Percentiles rank a stretch among this genome's conserved stretches.
phyloP scores from a whole-genome alignment of 495 filamentous ascomycete genomes.

The Talaromyces liani region DNA sequence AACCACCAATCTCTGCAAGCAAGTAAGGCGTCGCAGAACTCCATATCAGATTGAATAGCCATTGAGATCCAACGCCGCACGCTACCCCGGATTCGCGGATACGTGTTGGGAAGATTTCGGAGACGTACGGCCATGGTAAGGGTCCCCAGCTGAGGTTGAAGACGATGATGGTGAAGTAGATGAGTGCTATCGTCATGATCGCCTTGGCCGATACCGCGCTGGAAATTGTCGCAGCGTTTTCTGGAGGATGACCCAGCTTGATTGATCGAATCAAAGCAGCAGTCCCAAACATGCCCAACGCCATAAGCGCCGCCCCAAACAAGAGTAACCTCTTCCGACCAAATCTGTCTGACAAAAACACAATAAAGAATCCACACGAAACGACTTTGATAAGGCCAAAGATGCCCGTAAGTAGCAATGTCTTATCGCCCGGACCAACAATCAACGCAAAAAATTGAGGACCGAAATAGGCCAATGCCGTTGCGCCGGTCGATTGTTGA shows the following conservation, averaged over 20 bases:
- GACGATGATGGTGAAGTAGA: conserved; percentile 41
- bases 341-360: conserved; percentile 49
- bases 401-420: conserved; percentile 41
- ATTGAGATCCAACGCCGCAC: conserved; percentile 40
- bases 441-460: conserved; percentile 50
- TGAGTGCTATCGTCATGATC: conserved; percentile 38
- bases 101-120: conserved; percentile 43
- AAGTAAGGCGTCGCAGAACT: conserved; percentile 45
- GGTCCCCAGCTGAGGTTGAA: conserved; percentile 39
- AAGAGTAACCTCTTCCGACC: conserved; percentile 48
- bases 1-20: conserved; percentile 35
- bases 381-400: conserved; percentile 45
- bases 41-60: conserved; percentile 49
- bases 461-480: conserved; percentile 45
- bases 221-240: conserved; percentile 13
- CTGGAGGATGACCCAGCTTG: conserved; percentile 16
- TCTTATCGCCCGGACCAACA: conserved; percentile 32
- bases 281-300: conserved; percentile 46
- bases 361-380: conserved; percentile 39
- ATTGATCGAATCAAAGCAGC: conserved; percentile 45
- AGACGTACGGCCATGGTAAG: conserved; percentile 28
- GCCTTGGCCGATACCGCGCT: conserved; percentile 25
- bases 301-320: conserved; percentile 40
- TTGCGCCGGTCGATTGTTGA: conserved; percentile 47
- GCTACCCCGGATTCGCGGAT: conserved; percentile 44